Evolutionary conservation across 2,329 filamentous ascomycete genomes (phyloP), one percentile per base, ranked within the genome.

Genomic region (Trichoderma sp.): DNA sequence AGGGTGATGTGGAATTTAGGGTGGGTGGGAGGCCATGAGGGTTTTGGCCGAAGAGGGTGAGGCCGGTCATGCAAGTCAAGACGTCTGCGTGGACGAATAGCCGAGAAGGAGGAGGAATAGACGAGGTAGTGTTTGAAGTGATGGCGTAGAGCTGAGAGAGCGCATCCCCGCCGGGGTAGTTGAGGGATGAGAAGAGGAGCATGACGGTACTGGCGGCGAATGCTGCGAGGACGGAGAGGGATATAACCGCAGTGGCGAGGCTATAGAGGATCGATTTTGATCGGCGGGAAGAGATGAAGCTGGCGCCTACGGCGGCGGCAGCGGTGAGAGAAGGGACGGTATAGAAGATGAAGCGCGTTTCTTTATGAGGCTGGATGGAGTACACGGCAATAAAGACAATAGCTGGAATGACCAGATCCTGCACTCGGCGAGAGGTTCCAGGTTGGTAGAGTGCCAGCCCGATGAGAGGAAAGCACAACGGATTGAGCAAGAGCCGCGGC

Each of bases 281-380:
- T n/a, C 87, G 83, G 52, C 91, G 89, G 0, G 83, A 84, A 81
- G 88, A 92, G 72, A 96, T 81, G 79, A 89, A 90, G 68, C 88
- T 87, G 16, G 93, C 92, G 24, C 89, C 90, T 5, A 93, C 84
- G 3, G 93, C 90, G 0, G 93, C 91, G 3, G 90, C 87, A 13
- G 91, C 91, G 0, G 94, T 97, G 35, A 98, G 82, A 0, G 91
- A 85, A 0, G 96, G 96, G 29, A 97, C 85, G 64, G 89, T 86
- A 81, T 98, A 98, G 75, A 98, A 89, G 74, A 99, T 90, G 83
- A 99, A 99, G 21, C 96, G 92, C 78, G 94, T 92, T 81, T 99
- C 96, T 78, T 99, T 99, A 82, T 99, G 96, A 0, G 95, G 94
- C 71, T 97, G 91, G 62, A 93, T 75, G 72, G 93, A 97, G 83